Base-by-base conservation (phyloP, 257 asterid species). In the Orobanche coerulescens region DNA sequence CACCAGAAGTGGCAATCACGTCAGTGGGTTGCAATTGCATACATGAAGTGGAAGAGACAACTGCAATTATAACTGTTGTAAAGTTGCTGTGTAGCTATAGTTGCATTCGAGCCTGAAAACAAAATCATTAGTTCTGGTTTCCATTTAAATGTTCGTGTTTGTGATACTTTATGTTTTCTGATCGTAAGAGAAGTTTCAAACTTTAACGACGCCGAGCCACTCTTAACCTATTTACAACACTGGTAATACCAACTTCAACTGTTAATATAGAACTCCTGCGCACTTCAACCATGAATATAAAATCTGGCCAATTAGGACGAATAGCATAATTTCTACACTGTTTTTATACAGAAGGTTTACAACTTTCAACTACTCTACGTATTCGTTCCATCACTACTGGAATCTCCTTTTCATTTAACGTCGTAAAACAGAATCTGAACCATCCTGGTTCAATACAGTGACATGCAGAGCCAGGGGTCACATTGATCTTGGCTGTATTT, bases 361-460 rank as follows among this genome's bases (percentile, higher is more conserved):
- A 79, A 62, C 78, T 78, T 78, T 82, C 95, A 68, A 84, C 78
- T 47, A 88, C 84, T 73, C 62, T 75, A 40, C 72, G 80, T 26
- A 88, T 81, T 47, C 98, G 78, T 72, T 82, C 84, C 58, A 84
- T 66, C 53, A 92, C 83, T 34, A 86, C n/a, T 31, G 95, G 90
- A 67, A 88, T 64, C 71, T 84, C 95, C 62, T 65, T 76, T 65
- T 67, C 78, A 28, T 58, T 70, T 67, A 93, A 46, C 6, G 91
- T 81, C 1, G 97, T 73, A 66, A 89, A 93, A 80, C 97, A 93
- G 65, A 84, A 70, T 64, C 99, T 76, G 69, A 93, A 93, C 99
- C 99, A 93, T 76, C 94, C 98, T 62, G 97, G 92, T 71, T 93
- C 99, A 30, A 89, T 84, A 70, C 97, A 93, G 56, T 93, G 99